phyloP scores from a whole-genome alignment of 176 grass and related monocot species.

The Cenchrus americanus region DNA sequence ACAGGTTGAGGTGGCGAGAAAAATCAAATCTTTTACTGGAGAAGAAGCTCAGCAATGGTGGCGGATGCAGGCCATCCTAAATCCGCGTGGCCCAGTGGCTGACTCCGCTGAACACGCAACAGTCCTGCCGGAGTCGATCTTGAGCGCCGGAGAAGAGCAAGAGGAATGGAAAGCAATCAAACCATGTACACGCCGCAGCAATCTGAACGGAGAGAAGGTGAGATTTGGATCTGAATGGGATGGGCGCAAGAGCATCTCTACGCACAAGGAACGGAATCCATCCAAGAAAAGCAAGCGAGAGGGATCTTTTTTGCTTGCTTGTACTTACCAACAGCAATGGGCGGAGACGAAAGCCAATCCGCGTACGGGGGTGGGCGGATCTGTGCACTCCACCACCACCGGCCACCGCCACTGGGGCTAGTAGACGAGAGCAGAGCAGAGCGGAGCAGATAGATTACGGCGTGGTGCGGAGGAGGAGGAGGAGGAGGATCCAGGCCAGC shows the following conservation, averaged over 20 bases:
- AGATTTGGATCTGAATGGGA: conserved; percentile 30
- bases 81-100: neutral
- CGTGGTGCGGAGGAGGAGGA: neutral
- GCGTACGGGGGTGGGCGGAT: neutral
- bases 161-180: neutral
- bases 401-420: too few species aligned
- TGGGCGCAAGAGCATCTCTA: neutral
- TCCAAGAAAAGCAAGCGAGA: conserved; percentile 30
- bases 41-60: conserved; percentile 25
- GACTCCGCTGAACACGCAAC: neutral
- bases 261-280: neutral
- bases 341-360: conserved; percentile 15
- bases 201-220: neutral
- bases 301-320: conserved; percentile 6
- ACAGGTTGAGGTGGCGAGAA: neutral
- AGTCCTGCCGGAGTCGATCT: neutral
- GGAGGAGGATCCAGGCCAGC: conserved; percentile 33
- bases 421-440: too few species aligned
- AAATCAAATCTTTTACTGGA: conserved; percentile 5
- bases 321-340: conserved; percentile 10
- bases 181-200: neutral
- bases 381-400: conserved; percentile 33
- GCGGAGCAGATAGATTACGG: neutral
- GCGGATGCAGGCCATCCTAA: conserved; percentile 1
- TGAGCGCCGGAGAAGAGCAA: neutral